A percentile compares a stretch with the other conserved stretches of the same genome.
These are phyloP conservation scores for Lasiodiplodia sp. DNA, from an alignment of 2,329 filamentous ascomycete species.

Conservation along the genomic window DNA sequence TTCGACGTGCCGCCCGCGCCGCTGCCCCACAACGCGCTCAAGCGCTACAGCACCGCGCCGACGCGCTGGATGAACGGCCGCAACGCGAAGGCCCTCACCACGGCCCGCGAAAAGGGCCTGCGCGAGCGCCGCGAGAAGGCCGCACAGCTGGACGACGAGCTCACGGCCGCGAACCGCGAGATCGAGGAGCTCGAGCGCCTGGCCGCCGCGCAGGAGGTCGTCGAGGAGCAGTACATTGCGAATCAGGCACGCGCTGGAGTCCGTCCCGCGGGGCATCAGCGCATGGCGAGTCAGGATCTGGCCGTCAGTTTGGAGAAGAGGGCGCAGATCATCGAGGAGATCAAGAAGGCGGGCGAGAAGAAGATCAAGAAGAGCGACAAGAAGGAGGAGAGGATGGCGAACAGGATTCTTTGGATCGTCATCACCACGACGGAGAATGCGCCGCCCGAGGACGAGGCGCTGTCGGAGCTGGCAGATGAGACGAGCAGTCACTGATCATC, in stretches of 20 bases:
- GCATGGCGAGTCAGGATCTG: conserved; percentile 14
- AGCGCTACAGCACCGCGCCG: conserved; percentile 18
- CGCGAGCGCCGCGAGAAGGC: conserved; percentile 18
- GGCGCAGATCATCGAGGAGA: conserved; percentile 21
- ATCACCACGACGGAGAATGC: conserved; percentile 11
- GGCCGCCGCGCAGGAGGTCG: conserved; percentile 3
- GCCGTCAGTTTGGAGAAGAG: conserved; percentile 9
- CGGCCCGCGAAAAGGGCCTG: conserved; percentile 14
- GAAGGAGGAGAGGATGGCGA: conserved; percentile 26
- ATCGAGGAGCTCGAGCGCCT: conserved; percentile 22
- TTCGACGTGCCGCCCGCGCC: conserved; percentile 20
- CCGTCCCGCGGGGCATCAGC: not conserved
- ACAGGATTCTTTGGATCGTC: conserved; percentile 22
- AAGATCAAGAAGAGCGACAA: conserved; percentile 26
- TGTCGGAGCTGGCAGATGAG: not conserved
- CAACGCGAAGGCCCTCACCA: not conserved
- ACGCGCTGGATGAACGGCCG: conserved; percentile 25
- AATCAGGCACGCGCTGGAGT: not conserved
- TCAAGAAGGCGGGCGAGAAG: conserved; percentile 20
- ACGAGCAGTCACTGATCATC: not conserved
- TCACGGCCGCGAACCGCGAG: not conserved
- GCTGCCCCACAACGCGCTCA: not conserved
- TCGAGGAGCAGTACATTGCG: not conserved
- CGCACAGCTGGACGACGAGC: conserved; percentile 15
- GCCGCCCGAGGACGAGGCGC: conserved; percentile 4